phyloP scores from a whole-genome alignment of 2,329 filamentous ascomycete species.

The Torrubiella hemipterigena region DNA sequence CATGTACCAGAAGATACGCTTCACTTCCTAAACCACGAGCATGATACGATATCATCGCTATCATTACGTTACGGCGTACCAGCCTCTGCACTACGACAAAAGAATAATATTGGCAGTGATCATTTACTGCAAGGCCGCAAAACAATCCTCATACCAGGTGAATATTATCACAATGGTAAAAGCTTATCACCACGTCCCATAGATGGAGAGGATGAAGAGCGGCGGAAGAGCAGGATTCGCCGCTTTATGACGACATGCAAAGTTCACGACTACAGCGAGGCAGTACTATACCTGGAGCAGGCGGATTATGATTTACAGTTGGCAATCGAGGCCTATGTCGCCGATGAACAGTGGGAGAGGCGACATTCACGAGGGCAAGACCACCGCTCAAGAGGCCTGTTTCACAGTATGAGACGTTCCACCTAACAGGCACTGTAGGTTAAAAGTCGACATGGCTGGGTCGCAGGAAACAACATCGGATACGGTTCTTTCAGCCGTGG shows the following conservation, averaged over 20 bases:
- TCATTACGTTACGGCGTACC: constrained; percentile 63
- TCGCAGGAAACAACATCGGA: constrained; percentile 9
- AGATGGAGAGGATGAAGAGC: constrained; percentile 65
- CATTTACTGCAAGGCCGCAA: constrained; percentile 57
- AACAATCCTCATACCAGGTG: constrained; percentile 59
- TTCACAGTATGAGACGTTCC: no score
- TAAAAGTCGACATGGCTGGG: no score
- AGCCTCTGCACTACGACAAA: constrained; percentile 44
- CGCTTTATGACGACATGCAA: constrained; percentile 74
- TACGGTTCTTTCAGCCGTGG: constrained; percentile 1
- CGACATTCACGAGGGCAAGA: constrained; percentile 54
- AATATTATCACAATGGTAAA: constrained; percentile 54
- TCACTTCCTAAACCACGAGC: constrained; percentile 61
- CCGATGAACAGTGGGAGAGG: constrained; percentile 66
- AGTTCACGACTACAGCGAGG: constrained; percentile 64
- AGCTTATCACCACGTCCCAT: constrained; percentile 58
- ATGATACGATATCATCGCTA: constrained; percentile 56
- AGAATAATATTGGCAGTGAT: constrained; percentile 61
- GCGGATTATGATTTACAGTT: constrained; percentile 51
- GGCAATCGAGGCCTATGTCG: constrained; percentile 52
- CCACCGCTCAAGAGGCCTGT: no score
- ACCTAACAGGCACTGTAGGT: no score
- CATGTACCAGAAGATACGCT: constrained; percentile 48
- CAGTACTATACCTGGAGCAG: constrained; percentile 63
- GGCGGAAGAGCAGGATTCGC: constrained; percentile 56